Evolutionary conservation across 2,329 filamentous ascomycete genomes (phyloP).

Genomic region (Albifimbria verrucaria): DNA sequence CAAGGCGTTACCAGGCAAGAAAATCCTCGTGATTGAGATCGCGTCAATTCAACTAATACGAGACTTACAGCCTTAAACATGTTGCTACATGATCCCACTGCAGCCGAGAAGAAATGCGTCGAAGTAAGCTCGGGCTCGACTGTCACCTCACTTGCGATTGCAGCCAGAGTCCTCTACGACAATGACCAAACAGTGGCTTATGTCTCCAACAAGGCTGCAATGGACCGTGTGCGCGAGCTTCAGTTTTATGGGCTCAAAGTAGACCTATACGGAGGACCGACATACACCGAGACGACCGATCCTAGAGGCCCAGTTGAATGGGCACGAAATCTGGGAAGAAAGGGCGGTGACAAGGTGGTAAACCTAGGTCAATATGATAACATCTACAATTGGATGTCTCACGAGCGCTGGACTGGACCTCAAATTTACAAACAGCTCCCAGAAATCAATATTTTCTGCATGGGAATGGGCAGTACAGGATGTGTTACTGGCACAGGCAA

Average conservation of each 20-base stretch:
- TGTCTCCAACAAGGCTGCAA: slow-evolving; percentile 45
- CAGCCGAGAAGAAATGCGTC: slow-evolving; percentile 44
- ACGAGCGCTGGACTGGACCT: slow-evolving; percentile 56
- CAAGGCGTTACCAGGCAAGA: slow-evolving; percentile 59
- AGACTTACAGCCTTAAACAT: slow-evolving; percentile 36
- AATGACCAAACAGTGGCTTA: slow-evolving; percentile 39
- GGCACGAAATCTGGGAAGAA: slow-evolving; percentile 15
- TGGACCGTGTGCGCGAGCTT: slow-evolving; percentile 26
- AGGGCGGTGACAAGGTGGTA: slow-evolving; percentile 32
- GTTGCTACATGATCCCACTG: slow-evolving; percentile 44
- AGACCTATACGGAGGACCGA: slow-evolving; percentile 29
- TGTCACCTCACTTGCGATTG: slow-evolving; percentile 51
- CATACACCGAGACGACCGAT: slow-evolving; percentile 28
- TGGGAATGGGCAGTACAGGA: slow-evolving; percentile 56
- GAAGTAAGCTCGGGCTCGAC: slow-evolving; percentile 62
- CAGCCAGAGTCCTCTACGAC: slow-evolving; percentile 29
- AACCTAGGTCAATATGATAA: slow-evolving; percentile 59
- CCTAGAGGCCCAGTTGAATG: slow-evolving; percentile 16
- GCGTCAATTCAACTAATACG: too few species aligned
- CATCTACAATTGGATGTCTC: slow-evolving; percentile 48
- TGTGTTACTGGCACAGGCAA: too few species aligned
- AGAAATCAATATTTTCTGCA: slow-evolving; percentile 52
- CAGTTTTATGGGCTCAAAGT: slow-evolving; percentile 30
- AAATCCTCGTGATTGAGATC: too few species aligned
- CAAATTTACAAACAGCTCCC: slow-evolving; percentile 55